A percentile compares a stretch with the other conserved stretches of the same genome.
phyloP scores from a whole-genome alignment of 1,284 basidiomycete genomes.

The Irpex sp. region DNA sequence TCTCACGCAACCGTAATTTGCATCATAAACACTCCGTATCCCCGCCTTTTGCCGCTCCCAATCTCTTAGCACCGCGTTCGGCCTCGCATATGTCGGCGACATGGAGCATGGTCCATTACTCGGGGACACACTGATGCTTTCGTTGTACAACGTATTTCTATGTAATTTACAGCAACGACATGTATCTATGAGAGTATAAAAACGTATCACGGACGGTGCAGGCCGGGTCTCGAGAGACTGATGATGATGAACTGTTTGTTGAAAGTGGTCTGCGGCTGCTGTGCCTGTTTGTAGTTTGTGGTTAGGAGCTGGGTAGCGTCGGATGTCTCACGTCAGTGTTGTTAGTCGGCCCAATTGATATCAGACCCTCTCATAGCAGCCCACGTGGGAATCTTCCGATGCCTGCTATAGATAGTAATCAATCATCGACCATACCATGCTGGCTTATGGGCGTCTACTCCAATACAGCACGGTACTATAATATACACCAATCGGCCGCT shows the following conservation, averaged over 20 bases:
- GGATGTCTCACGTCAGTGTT: background rate
- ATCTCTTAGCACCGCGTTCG: background rate
- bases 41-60: conserved; percentile 23
- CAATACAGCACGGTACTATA: background rate
- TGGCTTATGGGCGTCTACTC: background rate
- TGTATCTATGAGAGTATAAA: too few species aligned
- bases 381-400: background rate
- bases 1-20: conserved; percentile 30
- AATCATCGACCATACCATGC: background rate
- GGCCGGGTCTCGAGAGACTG: too few species aligned
- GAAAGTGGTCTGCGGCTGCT: background rate
- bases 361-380: background rate
- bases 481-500: background rate
- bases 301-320: too few species aligned
- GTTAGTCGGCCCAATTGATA: background rate
- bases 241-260: too few species aligned
- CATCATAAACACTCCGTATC: conserved; percentile 24
- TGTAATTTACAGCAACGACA: too few species aligned
- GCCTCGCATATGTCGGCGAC: background rate
- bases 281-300: background rate
- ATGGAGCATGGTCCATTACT: too few species aligned
- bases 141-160: too few species aligned
- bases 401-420: background rate
- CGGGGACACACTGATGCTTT: too few species aligned
- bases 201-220: too few species aligned